Evolutionary conservation across 2,329 filamentous ascomycete species (phyloP).

Genomic region (Biscogniauxia sp.): DNA sequence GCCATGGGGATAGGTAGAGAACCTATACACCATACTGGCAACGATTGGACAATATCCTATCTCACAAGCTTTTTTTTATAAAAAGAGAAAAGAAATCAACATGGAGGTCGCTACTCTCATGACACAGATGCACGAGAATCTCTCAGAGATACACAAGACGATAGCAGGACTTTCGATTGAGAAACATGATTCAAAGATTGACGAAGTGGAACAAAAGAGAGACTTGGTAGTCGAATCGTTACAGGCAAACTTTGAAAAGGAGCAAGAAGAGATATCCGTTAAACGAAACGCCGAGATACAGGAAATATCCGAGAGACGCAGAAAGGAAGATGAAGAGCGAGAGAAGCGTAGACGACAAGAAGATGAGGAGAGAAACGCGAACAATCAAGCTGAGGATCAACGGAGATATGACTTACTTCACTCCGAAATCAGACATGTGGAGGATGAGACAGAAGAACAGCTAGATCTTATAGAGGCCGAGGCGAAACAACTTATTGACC

Average conservation of each 20-base stretch:
- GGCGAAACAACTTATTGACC: not conserved
- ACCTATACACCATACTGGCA: not conserved
- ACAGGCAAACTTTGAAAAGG: not conserved
- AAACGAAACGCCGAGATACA: not conserved
- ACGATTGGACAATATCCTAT: not conserved
- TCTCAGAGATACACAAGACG: slow-evolving; percentile 3
- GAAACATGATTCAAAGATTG: slow-evolving; percentile 2
- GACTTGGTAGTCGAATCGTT: slow-evolving; percentile 1
- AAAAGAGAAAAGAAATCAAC: no score
- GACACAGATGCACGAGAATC: slow-evolving; percentile 6
- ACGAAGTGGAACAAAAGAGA: slow-evolving; percentile 1
- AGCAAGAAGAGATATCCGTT: not conserved
- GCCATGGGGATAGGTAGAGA: no score
- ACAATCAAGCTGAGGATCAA: not conserved
- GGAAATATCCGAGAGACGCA: not conserved
- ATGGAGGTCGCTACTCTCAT: slow-evolving; percentile 3
- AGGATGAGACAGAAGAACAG: slow-evolving; percentile 1
- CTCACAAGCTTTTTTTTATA: not conserved
- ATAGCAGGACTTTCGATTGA: not conserved
- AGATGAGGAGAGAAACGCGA: slow-evolving; percentile 3
- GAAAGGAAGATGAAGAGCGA: slow-evolving; percentile 5
- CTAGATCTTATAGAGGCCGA: slow-evolving; percentile 3
- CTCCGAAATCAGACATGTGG: not conserved
- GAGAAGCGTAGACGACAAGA: slow-evolving; percentile 1
- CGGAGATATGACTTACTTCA: not conserved